Evolutionary conservation across 73 alveolate genomes (phyloP).

Genomic region (Blepharisma stoltei): DNA sequence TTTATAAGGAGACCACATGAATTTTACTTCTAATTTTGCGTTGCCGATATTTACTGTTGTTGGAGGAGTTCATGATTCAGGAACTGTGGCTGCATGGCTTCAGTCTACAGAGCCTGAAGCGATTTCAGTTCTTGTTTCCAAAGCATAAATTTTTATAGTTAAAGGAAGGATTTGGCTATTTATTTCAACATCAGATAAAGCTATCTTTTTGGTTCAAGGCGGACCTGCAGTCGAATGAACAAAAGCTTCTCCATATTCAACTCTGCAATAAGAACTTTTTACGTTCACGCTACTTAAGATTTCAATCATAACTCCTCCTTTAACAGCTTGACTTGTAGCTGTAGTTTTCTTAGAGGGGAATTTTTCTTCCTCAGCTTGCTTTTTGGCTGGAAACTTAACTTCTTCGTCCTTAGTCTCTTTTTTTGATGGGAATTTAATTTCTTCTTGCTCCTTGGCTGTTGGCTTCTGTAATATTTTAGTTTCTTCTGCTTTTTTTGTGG

Average conservation of each 20-base stretch:
- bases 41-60: neutral
- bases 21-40: neutral
- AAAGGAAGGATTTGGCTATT: neutral
- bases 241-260: neutral
- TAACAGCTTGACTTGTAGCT: neutral
- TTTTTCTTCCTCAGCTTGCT: too few relatives aligned
- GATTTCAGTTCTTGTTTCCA: slow-evolving; percentile 7
- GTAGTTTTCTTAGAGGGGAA: too few relatives aligned
- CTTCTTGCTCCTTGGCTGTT: too few relatives aligned
- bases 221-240: slow-evolving; percentile 23
- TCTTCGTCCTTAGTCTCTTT: too few relatives aligned
- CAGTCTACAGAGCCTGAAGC: neutral
- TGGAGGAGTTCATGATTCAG: neutral
- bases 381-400: too few relatives aligned
- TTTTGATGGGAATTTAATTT: too few relatives aligned
- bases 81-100: neutral
- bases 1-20: slow-evolving; percentile 13
- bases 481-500: too few relatives aligned
- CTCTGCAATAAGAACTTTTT: neutral
- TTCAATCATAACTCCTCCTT: neutral
- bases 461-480: too few relatives aligned
- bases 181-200: neutral
- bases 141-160: neutral
- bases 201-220: slow-evolving; percentile 15
- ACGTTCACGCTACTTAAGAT: neutral